Conservation (phyloP, 2,329 filamentous ascomycete genomes). For the Ophiostoma quercus region DNA sequence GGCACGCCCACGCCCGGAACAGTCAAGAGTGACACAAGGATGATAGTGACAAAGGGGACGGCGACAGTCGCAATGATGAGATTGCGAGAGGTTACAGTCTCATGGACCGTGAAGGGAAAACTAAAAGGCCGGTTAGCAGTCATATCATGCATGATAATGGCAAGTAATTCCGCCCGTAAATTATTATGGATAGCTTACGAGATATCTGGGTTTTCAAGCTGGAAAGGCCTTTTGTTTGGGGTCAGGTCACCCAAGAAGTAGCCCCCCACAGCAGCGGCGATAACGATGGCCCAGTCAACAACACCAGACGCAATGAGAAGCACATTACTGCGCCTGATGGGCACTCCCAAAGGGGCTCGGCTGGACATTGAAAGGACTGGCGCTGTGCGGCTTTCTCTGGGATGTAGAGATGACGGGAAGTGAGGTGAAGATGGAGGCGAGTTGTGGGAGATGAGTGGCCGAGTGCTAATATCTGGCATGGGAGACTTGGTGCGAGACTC, state of each 20-base stretch:
- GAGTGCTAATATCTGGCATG: conserved; percentile 26
- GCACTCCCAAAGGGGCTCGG: background rate
- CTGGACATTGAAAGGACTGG: background rate
- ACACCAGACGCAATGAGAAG: conserved; percentile 59
- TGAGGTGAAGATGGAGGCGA: background rate
- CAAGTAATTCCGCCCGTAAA: too few relatives aligned
- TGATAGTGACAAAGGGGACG: conserved; percentile 62
- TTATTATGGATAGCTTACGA: conserved; percentile 45
- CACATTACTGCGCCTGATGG: background rate
- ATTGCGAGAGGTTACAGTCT: conserved; percentile 65
- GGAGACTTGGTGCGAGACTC: background rate
- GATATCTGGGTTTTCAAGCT: conserved; percentile 67
- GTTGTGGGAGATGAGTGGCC: conserved; percentile 16
- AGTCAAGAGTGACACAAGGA: conserved; percentile 62
- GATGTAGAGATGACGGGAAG: background rate
- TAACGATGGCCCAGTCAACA: conserved; percentile 67
- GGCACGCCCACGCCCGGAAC: conserved; percentile 67
- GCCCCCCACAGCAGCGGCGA: conserved; percentile 55
- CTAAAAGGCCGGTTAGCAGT: conserved; percentile 34
- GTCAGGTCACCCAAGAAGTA: conserved; percentile 53
- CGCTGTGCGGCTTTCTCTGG: background rate
- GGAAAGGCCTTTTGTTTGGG: conserved; percentile 67
- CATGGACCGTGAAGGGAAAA: conserved; percentile 64
- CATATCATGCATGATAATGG: background rate
- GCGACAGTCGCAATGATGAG: conserved; percentile 60